Percentiles rank a stretch among this genome's conserved stretches.
Evolutionary conservation across 257 asterid genomes (phyloP).

Genomic region (Solanum pimpinellifolium): DNA sequence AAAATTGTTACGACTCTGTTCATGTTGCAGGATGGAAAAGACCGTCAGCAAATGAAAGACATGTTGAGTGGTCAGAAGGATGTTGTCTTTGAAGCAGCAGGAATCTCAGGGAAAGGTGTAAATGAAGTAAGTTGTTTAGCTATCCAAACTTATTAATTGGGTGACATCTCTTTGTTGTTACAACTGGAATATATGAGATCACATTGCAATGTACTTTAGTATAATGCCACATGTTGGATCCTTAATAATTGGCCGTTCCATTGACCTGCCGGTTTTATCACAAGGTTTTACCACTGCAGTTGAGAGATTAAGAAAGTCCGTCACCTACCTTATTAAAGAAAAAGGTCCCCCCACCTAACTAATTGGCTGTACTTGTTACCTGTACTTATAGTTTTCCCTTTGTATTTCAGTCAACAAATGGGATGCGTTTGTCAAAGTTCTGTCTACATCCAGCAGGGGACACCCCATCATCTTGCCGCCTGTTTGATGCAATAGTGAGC

Average conservation of each 20-base stretch:
- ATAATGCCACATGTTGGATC: background rate
- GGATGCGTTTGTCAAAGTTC: constrained; percentile 85
- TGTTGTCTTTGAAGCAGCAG: constrained; percentile 54
- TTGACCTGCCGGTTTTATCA: background rate
- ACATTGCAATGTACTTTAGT: background rate
- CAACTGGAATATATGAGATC: background rate
- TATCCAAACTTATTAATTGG: background rate
- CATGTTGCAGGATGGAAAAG: constrained; percentile 68
- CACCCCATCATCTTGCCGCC: constrained; percentile 97
- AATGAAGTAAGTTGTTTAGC: constrained; percentile 52
- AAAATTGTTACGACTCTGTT: constrained; percentile 1
- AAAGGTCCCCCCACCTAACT: background rate
- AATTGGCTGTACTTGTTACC: background rate
- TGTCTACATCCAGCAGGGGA: constrained; percentile 95
- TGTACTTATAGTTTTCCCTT: background rate
- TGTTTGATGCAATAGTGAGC: constrained; percentile 88
- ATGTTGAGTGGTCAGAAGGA: constrained; percentile 43
- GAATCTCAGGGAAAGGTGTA: constrained; percentile 73
- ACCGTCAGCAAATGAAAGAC: constrained; percentile 46
- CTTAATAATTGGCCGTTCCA: background rate
- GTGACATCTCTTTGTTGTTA: background rate
- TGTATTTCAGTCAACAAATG: constrained; percentile 51
- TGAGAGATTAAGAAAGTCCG: background rate
- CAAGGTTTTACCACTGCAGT: background rate
- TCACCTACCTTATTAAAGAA: background rate